Conservation (phyloP, 225 moss, liverwort and hornwort species). For the Ulota crispa region DNA sequence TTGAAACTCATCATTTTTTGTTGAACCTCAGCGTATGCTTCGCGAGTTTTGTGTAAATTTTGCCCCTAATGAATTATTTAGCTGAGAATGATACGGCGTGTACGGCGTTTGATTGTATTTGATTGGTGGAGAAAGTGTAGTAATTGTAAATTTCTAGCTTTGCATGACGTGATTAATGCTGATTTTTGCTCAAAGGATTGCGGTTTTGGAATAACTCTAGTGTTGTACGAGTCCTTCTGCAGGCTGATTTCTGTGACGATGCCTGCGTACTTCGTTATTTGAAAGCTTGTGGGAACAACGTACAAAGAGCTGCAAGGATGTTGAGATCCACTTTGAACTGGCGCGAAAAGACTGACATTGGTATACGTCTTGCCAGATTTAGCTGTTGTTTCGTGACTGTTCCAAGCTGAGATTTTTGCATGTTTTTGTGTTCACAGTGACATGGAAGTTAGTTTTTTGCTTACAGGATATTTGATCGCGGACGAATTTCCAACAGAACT, state of each 20-base stretch:
- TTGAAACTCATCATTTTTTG: not conserved
- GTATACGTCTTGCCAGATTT: conserved; percentile 42
- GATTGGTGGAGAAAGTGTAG: not conserved
- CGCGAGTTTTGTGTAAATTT: not conserved
- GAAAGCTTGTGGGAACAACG: conserved; percentile 67
- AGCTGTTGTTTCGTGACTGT: not conserved
- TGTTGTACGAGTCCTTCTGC: conserved; percentile 22
- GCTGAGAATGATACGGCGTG: not conserved
- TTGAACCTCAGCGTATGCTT: not conserved
- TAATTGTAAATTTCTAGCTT: not conserved
- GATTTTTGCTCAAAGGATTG: conserved; percentile 5
- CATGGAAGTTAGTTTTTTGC: not conserved
- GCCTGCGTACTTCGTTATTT: conserved; percentile 74
- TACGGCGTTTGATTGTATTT: not conserved
- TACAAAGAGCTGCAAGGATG: conserved; percentile 74
- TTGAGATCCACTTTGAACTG: conserved; percentile 75
- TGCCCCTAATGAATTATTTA: not conserved
- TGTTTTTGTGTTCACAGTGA: not conserved
- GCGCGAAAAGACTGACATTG: conserved; percentile 80
- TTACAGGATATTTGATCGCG: conserved; percentile 76
- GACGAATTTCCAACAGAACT: conserved; percentile 93
- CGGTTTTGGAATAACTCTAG: not conserved
- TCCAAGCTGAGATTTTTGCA: not conserved
- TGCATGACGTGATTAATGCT: not conserved
- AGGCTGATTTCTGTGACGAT: conserved; percentile 78